Evolutionary conservation across 2,329 filamentous ascomycete species (phyloP).

Genomic region (Penicillium hordei): DNA sequence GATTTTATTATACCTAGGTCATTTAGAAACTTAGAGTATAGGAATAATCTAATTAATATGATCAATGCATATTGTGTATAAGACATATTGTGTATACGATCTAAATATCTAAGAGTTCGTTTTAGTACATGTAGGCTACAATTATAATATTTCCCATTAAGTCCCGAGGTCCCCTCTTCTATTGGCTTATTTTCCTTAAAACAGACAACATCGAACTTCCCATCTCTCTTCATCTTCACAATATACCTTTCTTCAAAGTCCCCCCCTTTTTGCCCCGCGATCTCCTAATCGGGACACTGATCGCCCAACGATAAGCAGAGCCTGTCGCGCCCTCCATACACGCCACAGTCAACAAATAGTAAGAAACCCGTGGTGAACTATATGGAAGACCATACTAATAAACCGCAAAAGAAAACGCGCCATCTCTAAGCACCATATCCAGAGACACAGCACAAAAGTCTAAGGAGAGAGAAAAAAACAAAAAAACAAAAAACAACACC

Average conservation of each 20-base stretch:
- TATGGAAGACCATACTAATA: background rate
- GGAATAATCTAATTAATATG: background rate
- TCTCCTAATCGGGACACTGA: conserved; percentile 8
- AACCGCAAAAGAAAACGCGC: background rate
- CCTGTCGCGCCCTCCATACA: conserved; percentile 4
- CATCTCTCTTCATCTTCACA: background rate
- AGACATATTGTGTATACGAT: background rate
- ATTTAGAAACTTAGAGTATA: conserved; percentile 4
- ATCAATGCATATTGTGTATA: background rate
- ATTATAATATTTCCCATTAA: background rate
- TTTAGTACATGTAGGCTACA: background rate
- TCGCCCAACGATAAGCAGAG: conserved; percentile 11
- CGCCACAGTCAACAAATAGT: conserved; percentile 2
- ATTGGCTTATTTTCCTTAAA: background rate
- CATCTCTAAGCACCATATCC: background rate
- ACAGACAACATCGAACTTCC: background rate
- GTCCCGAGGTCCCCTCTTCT: background rate
- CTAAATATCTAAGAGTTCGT: background rate
- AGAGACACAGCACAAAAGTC: background rate
- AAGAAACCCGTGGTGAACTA: background rate
- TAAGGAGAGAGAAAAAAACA: background rate
- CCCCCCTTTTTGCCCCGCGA: conserved; percentile 11
- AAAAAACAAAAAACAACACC: background rate
- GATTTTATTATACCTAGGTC: conserved; percentile 1
- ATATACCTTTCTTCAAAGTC: background rate